A percentile compares a stretch with the other conserved stretches of the same genome.
These are phyloP conservation scores for Scheffersomyces segobiensis DNA, from an alignment of 1,139 yeast genomes.

Conservation along the genomic window DNA sequence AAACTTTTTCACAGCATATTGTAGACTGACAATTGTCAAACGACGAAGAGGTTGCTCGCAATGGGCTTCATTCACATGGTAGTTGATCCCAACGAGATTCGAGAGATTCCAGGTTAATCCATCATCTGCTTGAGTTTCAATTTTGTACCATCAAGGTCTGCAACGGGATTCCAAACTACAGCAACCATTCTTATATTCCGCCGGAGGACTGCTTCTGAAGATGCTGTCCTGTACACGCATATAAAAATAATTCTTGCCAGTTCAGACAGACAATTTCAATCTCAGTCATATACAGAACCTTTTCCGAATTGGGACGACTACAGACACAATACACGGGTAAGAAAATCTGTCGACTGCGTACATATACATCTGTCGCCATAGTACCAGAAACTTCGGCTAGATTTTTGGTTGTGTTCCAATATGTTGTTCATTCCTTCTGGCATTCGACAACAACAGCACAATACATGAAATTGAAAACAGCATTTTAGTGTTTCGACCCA, in stretches of 20 bases:
- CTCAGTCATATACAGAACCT: no score
- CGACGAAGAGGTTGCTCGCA: not conserved
- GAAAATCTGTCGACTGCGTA: not conserved
- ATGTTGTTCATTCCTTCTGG: not conserved
- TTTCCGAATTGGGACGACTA: not conserved
- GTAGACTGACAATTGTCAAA: not conserved
- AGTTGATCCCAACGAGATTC: not conserved
- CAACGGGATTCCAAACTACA: not conserved
- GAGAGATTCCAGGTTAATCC: not conserved
- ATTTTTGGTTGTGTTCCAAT: not conserved
- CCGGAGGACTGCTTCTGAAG: not conserved
- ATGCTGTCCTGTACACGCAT: not conserved
- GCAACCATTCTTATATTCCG: not conserved
- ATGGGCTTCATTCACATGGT: not conserved
- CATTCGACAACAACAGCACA: not conserved
- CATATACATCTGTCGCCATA: not conserved
- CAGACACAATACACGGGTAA: not conserved
- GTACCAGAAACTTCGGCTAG: not conserved
- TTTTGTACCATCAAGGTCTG: not conserved
- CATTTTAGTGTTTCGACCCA: not conserved
- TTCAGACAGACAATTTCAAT: not conserved
- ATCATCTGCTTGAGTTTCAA: not conserved
- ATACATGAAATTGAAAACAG: not conserved
- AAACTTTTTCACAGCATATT: not conserved
- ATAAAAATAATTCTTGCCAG: not conserved